Evolutionary conservation across 768 basidiomycete species (phyloP).

Genomic region (Boletus sp.): DNA sequence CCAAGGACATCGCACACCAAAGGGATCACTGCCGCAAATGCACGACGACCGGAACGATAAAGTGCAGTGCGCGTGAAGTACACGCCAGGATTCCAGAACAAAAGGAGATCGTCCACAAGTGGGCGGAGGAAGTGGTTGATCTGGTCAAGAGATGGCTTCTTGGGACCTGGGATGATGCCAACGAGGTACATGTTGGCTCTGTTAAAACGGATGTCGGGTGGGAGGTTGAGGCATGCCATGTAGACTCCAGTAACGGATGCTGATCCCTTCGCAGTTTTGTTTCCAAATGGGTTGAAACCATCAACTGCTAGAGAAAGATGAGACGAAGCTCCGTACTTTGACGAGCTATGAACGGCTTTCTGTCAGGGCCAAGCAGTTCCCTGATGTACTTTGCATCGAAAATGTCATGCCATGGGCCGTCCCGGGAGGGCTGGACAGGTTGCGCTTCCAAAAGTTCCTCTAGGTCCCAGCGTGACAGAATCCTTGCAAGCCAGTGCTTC

Average conservation of each 20-base stretch:
- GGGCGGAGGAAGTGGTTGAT: not conserved
- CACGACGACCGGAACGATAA: not conserved
- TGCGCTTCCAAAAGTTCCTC: not conserved
- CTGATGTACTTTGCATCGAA: not conserved
- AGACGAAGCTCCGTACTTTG: not conserved
- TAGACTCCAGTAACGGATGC: not conserved
- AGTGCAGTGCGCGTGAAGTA: not conserved
- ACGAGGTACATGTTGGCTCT: not conserved
- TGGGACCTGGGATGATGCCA: not conserved
- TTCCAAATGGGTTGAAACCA: not conserved
- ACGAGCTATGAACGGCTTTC: not conserved
- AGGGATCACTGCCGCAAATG: not conserved
- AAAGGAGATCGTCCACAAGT: not conserved
- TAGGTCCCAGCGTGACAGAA: not conserved
- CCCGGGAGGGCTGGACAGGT: not conserved
- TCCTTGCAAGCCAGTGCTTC: not conserved
- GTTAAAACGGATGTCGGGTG: not conserved
- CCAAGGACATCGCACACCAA: not conserved
- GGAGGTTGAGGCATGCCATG: not conserved
- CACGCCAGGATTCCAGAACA: not conserved
- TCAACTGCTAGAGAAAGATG: not conserved
- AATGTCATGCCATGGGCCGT: not conserved
- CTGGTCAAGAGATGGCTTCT: not conserved
- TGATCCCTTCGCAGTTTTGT: not conserved
- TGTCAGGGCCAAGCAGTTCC: not conserved